These are phyloP conservation scores for Neofusicoccum cordaticola DNA, from an alignment of 2,329 filamentous ascomycete genomes.

Conservation along the genomic window DNA sequence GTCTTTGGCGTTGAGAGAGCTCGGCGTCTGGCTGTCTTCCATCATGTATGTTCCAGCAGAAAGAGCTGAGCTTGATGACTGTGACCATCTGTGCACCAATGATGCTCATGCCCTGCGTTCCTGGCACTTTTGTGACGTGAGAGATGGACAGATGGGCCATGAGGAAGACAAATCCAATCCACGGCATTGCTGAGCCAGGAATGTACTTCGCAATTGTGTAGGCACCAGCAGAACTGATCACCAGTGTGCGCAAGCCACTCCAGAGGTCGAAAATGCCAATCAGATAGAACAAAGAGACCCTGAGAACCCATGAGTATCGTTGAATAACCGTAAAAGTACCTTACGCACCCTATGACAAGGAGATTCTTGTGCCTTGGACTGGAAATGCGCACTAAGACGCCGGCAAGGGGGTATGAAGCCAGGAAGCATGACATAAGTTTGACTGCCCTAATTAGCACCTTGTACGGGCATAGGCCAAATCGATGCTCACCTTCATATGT, in stretches of 20 bases:
- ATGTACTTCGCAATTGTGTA: constrained; percentile 83
- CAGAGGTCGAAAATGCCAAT: constrained; percentile 92
- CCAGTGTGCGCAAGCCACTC: constrained; percentile 73
- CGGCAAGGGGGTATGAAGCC: too few species aligned
- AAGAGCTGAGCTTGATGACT: constrained; percentile 94
- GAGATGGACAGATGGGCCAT: constrained; percentile 94
- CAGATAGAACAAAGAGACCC: constrained; percentile 82
- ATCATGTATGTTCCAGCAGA: constrained; percentile 97
- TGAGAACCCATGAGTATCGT: constrained; percentile 29
- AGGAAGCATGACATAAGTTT: too few species aligned
- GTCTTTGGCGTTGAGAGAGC: too few species aligned
- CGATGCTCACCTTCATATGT: too few species aligned
- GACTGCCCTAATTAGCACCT: too few species aligned
- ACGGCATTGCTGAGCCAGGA: constrained; percentile 91
- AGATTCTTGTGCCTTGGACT: too few species aligned
- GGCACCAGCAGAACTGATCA: constrained; percentile 75
- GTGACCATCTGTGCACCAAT: constrained; percentile 97
- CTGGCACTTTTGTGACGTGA: constrained; percentile 68
- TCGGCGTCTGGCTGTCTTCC: constrained; percentile 57
- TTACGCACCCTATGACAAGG: too few species aligned
- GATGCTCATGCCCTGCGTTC: constrained; percentile 70
- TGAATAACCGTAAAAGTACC: too few species aligned
- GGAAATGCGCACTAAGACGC: too few species aligned
- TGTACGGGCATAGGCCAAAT: too few species aligned
- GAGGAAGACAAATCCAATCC: constrained; percentile 87